These are phyloP conservation scores for Sambucus nigra DNA, from an alignment of 129 eudicot genomes.

Conservation along the genomic window DNA sequence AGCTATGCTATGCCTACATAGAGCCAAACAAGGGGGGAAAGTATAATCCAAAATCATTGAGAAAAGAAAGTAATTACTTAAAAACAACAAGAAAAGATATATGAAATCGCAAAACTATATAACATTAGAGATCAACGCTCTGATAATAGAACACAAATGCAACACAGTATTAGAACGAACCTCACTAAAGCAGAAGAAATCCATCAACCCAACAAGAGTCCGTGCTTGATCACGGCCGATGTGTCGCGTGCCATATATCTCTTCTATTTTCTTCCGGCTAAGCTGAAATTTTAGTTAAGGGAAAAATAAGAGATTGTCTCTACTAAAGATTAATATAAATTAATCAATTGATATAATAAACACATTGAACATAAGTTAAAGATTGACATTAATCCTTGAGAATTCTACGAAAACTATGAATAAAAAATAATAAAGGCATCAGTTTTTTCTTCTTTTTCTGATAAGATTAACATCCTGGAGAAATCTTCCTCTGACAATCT, in stretches of 20 bases:
- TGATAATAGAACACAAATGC: too few relatives aligned
- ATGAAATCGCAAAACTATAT: background rate
- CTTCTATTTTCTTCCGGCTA: conserved; percentile 55
- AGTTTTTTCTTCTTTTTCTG: too few relatives aligned
- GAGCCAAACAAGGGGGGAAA: background rate
- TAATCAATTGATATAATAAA: background rate
- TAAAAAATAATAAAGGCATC: too few relatives aligned
- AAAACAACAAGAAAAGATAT: background rate
- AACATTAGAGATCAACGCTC: background rate
- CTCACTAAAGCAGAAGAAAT: conserved; percentile 98
- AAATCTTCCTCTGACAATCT: too few relatives aligned
- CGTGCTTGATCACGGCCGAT: conserved; percentile 98
- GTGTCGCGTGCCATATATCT: conserved; percentile 84
- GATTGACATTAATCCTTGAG: too few relatives aligned
- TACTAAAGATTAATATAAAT: too few relatives aligned
- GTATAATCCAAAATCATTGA: background rate
- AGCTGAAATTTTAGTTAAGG: conserved; percentile 40
- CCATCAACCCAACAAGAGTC: conserved; percentile 90
- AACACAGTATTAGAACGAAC: conserved; percentile 24
- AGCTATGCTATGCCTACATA: too few relatives aligned
- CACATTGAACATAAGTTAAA: too few relatives aligned
- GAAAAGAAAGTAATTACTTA: background rate
- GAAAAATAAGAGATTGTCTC: background rate
- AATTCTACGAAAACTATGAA: too few relatives aligned
- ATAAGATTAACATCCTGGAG: too few relatives aligned